Conservation (phyloP, 139 green algal genomes). For the Chlamydomonas urium region DNA sequence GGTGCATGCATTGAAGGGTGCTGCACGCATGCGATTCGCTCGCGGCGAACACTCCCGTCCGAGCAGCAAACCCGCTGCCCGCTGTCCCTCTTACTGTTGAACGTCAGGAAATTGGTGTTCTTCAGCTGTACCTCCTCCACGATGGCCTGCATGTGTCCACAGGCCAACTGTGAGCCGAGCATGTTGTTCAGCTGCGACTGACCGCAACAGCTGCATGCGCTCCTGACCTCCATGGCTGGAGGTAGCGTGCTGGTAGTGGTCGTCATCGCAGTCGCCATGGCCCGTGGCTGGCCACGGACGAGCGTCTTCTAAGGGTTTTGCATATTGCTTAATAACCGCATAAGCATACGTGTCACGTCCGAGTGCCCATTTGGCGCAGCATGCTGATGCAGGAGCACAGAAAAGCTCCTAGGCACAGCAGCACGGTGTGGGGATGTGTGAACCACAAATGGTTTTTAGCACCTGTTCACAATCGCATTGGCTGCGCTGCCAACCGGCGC, state of each 20-base stretch:
- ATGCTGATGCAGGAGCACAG: too few relatives aligned
- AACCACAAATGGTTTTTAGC: too few relatives aligned
- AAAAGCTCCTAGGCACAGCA: too few relatives aligned
- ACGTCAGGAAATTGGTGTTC: constrained; percentile 35
- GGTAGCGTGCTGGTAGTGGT: neutral
- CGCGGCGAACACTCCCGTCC: neutral
- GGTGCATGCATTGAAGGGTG: neutral
- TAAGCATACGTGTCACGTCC: too few relatives aligned
- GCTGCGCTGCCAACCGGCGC: too few relatives aligned
- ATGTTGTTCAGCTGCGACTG: neutral
- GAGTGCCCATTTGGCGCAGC: too few relatives aligned
- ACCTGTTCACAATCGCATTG: too few relatives aligned
- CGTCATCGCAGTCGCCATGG: too few relatives aligned
- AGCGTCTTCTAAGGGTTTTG: too few relatives aligned
- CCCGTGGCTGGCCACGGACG: too few relatives aligned
- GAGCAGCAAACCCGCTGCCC: neutral
- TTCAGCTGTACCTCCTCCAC: constrained; percentile 35
- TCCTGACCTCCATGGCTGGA: constrained; percentile 17
- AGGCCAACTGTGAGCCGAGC: neutral
- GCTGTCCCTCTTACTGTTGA: constrained; percentile 28
- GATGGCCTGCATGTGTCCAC: constrained; percentile 24
- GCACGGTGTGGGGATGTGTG: too few relatives aligned
- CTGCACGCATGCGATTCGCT: neutral
- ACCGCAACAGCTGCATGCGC: neutral
- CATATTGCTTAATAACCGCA: too few relatives aligned